Evolutionary conservation across 805 yeast genomes (phyloP), one percentile per base, ranked within the genome.

Genomic region (Nematodospora valgi): DNA sequence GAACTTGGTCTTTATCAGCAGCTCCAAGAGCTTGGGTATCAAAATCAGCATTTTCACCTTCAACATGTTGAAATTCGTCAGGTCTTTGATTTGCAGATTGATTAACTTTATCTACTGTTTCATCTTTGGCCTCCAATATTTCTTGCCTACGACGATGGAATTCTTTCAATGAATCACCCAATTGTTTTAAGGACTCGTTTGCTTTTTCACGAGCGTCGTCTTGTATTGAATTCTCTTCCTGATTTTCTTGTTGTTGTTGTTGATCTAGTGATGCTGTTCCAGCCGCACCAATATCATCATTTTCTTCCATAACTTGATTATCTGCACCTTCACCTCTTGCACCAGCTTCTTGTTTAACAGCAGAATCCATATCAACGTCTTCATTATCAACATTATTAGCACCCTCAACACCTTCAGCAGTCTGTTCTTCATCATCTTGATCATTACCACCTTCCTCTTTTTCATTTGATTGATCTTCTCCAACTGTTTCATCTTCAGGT

Each of bases 11-110:
- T 49, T 80, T 74, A 40, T 78, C 77, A 5, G 96, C 95, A 28
- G 89, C 80, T 15, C 98, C 98, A 34, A 93, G 63, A 1, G 98
- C 98, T 58, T 93, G 98, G 0, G 95, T 86, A 32, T 86, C 89
- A 37, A 65, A 70, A 19, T 82, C 79, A 3, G 91, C 77, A 41
- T 83, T 82, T 30, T 82, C 89, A 31, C 88, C 89, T 25, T 84
- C 86, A 33, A 82, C 68, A 49, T 86, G 93, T 52, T 86, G 86
- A 56, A 87, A 84, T 49, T 87, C 95, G 51, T 87, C 95, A 0
- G 94, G 89, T 33, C 79, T 72, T 41, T 78, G 82, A 40, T 75
- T 80, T 9, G 80, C 78, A 16, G 67, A 62, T 35, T 75, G 72
- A 9, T 80, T 79, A 6, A 41, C 45, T 29, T 72, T 65, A 26